A percentile compares a stretch with the other conserved stretches of the same genome.
phyloP scores from a whole-genome alignment of 176 grass and related monocot species.

The Oryza australiensis region DNA sequence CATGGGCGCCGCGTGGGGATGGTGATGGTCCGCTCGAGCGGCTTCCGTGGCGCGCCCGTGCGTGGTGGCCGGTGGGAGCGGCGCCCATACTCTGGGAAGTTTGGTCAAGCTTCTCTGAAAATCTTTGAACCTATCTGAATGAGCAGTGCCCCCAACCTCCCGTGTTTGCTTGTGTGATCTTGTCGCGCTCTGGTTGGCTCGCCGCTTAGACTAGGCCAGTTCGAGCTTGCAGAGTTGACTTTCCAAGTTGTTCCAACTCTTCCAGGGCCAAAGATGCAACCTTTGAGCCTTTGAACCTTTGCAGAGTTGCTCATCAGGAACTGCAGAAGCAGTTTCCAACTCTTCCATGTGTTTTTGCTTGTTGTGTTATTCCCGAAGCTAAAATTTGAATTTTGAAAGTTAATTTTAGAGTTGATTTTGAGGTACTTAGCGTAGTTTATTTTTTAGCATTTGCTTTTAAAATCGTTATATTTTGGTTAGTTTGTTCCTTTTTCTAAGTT shows the following conservation, averaged over 20 bases:
- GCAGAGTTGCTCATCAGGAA: not conserved
- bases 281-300: not conserved
- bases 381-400: too few species aligned
- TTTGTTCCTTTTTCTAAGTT: too few species aligned
- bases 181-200: not conserved
- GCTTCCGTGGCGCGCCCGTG: not conserved
- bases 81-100: not conserved
- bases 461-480: too few species aligned
- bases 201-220: not conserved
- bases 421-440: too few species aligned
- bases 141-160: not conserved
- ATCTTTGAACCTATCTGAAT: not conserved
- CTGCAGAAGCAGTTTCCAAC: too few species aligned
- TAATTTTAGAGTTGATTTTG: too few species aligned
- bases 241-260: not conserved
- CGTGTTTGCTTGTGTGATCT: not conserved
- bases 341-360: too few species aligned
- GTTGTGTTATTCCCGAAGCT: too few species aligned
- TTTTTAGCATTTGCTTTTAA: too few species aligned
- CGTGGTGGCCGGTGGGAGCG: not conserved
- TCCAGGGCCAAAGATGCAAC: not conserved
- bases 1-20: constrained; percentile 46
- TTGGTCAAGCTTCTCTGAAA: not conserved
- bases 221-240: not conserved
- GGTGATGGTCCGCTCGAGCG: not conserved